Percentiles rank a stretch among this genome's conserved stretches.
These are phyloP conservation scores for Lenzites betulinus DNA, from an alignment of 768 basidiomycete genomes.

Conservation along the genomic window DNA sequence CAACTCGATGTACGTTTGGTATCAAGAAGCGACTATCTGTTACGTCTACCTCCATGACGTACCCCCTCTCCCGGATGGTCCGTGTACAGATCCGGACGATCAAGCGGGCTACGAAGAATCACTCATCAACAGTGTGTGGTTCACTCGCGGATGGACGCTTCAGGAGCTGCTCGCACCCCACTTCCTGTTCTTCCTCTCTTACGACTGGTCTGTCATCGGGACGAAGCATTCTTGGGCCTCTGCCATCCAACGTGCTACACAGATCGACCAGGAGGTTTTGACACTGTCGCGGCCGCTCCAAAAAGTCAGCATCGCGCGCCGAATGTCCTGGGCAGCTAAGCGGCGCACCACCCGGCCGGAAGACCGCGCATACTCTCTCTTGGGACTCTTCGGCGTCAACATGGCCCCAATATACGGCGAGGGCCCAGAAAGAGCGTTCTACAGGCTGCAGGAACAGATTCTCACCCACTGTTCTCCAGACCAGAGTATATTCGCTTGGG, in stretches of 20 bases:
- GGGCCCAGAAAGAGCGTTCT: conserved; percentile 4
- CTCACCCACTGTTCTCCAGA: background rate
- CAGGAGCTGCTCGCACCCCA: conserved; percentile 13
- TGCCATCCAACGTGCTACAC: background rate
- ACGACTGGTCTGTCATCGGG: conserved; percentile 3
- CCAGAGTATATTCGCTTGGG: conserved; percentile 16
- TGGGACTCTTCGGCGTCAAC: conserved; percentile 13
- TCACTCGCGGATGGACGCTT: conserved; percentile 12
- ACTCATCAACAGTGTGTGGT: background rate
- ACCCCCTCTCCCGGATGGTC: too few species aligned
- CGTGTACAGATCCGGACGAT: too few species aligned
- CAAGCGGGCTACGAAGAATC: background rate
- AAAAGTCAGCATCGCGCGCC: conserved; percentile 2
- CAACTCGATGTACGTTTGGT: conserved; percentile 2
- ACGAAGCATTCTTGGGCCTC: background rate
- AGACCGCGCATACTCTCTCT: conserved; percentile 12
- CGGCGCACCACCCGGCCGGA: conserved; percentile 1
- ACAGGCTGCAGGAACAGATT: conserved; percentile 7
- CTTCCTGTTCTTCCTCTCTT: background rate
- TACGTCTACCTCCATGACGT: conserved; percentile 4
- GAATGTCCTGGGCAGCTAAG: conserved; percentile 10
- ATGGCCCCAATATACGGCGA: conserved; percentile 9
- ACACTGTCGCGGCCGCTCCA: background rate
- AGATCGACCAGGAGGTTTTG: background rate
- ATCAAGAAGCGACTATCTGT: background rate